Base-by-base conservation (phyloP, 2,329 filamentous ascomycete species). In the Elsinoe australis region DNA sequence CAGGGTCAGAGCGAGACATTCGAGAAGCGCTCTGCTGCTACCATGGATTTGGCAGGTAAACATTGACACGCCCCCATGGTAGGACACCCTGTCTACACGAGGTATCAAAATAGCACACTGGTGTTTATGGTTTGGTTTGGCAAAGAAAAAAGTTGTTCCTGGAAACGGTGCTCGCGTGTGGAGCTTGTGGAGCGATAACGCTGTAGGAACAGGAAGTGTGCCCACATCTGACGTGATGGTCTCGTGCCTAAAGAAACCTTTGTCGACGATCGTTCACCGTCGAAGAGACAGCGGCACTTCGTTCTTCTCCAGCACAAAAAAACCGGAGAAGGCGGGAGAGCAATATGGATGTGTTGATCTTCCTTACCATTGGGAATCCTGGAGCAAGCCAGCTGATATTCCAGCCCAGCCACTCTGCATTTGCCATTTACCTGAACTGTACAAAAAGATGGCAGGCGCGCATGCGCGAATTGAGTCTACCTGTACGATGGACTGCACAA, bases 201-300 rank as follows among this genome's bases (percentile, higher is more conserved):
- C 24, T 44, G 39, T 24, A 44, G 39, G 39, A 44, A 44, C 26
- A 44, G 26, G 26, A 31, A 44, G 24, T 6, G 39, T 44, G 39
- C 21, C 39, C 39, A 31, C 39, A 44, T 44, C 39, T 44, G 39
- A 44, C 39, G 39, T 44, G 6, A 44, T 44, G 39, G 39, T 44
- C 39, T 44, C 39, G 39, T 44, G 39, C 39, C 24, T 26, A 15
- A n/a, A 19, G 33, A 9, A 18, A 36, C 33, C 14, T 14, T 12
- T 9, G 5, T 19, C n/a, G 33, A 36, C 1, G 12, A 12, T 36
- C 33, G 12, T 17, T 21, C 33, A 36, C 12, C 26, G 15, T 10
- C 17, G 18, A 22, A 19, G 24, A 5, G 5, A 39, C n/a, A n/a
- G n/a, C n/a, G n/a, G n/a, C n/a, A 10, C 21, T 19, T 6, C 18